Base-by-base conservation (phyloP, 2,329 filamentous ascomycete species). In the Clonostachys sp. region DNA sequence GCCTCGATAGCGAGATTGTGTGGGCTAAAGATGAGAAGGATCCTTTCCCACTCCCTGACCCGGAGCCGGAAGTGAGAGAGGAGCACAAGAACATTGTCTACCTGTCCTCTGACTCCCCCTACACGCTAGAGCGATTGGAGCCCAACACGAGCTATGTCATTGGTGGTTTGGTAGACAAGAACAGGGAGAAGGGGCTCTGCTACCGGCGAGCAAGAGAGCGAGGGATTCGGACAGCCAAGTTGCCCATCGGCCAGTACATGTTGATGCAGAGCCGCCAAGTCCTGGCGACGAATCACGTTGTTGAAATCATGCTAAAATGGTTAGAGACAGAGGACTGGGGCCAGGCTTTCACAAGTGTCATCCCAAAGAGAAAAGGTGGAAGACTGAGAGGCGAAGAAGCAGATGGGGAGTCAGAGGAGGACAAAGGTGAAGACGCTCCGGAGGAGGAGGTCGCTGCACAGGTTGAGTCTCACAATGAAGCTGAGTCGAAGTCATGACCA, bases 291-390 rank as follows among this genome's bases (percentile, higher is more conserved):
- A 99, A 97, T 61, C 94, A 99, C 61, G 94, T 99, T 2, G 81
- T 94, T 42, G 92, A 97, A 68, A 97, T 99, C 52, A 96, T 99
- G 89, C 71, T 96, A 42, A 84, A 83, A 54, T 99, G 91, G 91
- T 67, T 99, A 47, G 90, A 96, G 66, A 82, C 81, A 44, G 89
- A 88, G 3, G 87, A 97, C 63, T 99, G 94, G 94, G 91, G 86
- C 2, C 75, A 87, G 60, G 91, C 94, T 0, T 99, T 99, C 63
- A 70, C 91, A 67, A 77, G 81, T 45, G 90, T 95, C 5, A 91
- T 99, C 55, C 94, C 94, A 0, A 91, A 90, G 67, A 76, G 94
- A 52, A 99, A 99, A 65, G 90, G 89, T 1, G 90, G 87, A 0
- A 79, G 76, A 47, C 61, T 95, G 56, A 89, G 74, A 51, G 64